A percentile compares a stretch with the other conserved stretches of the same genome.
phyloP scores from a whole-genome alignment of 2,329 filamentous ascomycete genomes.

The Hyphodiscus sp. region DNA sequence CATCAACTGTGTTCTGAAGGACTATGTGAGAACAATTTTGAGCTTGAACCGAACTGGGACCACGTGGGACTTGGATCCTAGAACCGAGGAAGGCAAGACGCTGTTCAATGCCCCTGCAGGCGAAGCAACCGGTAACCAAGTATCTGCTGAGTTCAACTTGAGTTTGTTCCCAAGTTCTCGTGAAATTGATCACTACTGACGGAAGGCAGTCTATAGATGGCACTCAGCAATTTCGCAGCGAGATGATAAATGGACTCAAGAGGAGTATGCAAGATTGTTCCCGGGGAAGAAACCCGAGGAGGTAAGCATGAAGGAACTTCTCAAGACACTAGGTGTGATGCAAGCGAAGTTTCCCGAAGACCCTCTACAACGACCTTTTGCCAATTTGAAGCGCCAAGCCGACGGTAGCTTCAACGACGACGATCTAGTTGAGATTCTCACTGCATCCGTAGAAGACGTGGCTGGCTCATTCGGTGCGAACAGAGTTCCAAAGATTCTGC shows the following conservation, averaged over 20 bases:
- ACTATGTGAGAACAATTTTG: conserved; percentile 66
- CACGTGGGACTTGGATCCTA: conserved; percentile 65
- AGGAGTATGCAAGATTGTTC: conserved; percentile 59
- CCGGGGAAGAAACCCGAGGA: conserved; percentile 41
- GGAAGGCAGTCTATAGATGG: conserved; percentile 63
- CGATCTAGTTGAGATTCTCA: conserved; percentile 65
- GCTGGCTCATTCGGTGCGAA: conserved; percentile 64
- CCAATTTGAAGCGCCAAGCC: conserved; percentile 53
- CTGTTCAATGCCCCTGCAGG: conserved; percentile 48
- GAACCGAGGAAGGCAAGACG: conserved; percentile 55
- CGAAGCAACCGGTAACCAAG: conserved; percentile 71
- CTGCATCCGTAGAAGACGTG: conserved; percentile 67
- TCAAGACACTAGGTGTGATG: conserved; percentile 56
- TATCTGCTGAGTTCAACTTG: conserved; percentile 84
- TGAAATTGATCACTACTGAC: conserved; percentile 1
- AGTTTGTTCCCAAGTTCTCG: conserved; percentile 27
- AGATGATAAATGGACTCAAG: conserved; percentile 76
- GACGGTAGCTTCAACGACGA: conserved; percentile 71
- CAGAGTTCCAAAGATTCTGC: conserved; percentile 68
- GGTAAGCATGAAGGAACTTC: conserved; percentile 54
- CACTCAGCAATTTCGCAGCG: conserved; percentile 70
- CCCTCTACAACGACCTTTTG: conserved; percentile 63
- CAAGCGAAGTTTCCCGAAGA: conserved; percentile 56
- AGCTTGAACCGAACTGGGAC: conserved; percentile 25
- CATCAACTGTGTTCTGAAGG: conserved; percentile 70